A percentile compares a stretch with the other conserved stretches of the same genome.
These are phyloP conservation scores for Gaeumannomyces tritici DNA, from an alignment of 2,329 filamentous ascomycete species.

Conservation along the genomic window DNA sequence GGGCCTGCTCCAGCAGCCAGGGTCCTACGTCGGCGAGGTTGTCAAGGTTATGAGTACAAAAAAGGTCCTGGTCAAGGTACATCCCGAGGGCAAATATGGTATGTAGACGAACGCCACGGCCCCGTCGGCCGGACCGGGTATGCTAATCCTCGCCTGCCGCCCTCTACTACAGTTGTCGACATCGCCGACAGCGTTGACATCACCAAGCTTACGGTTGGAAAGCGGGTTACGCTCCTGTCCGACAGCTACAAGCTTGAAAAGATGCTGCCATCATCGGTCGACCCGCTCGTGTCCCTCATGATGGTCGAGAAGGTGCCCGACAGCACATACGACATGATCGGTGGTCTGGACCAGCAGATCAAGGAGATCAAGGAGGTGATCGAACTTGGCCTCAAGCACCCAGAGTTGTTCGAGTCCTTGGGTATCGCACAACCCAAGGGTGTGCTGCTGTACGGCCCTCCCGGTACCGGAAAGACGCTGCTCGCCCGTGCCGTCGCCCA, in stretches of 20 bases:
- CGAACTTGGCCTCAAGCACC: constrained; percentile 95
- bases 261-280: constrained; percentile 95
- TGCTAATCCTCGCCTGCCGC: not conserved
- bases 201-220: constrained; percentile 89
- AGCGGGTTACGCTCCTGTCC: constrained; percentile 91
- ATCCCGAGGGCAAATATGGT: constrained; percentile 99
- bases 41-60: constrained; percentile 99
- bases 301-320: constrained; percentile 99
- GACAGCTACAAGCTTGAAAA: constrained; percentile 99
- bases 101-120: constrained; percentile 19
- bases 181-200: constrained; percentile 92
- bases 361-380: constrained; percentile 99
- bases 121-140: not conserved
- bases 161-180: constrained; percentile 65
- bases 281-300: constrained; percentile 97
- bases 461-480: constrained; percentile 93
- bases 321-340: constrained; percentile 99
- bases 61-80: constrained; percentile 97
- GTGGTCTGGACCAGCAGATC: constrained; percentile 96
- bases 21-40: constrained; percentile 98
- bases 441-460: constrained; percentile 90
- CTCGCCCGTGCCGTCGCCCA: constrained; percentile 92
- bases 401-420: constrained; percentile 96
- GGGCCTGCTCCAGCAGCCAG: constrained; percentile 89
- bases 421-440: constrained; percentile 98